Conservation (phyloP, 768 basidiomycete species). For the Boletus edulis region DNA sequence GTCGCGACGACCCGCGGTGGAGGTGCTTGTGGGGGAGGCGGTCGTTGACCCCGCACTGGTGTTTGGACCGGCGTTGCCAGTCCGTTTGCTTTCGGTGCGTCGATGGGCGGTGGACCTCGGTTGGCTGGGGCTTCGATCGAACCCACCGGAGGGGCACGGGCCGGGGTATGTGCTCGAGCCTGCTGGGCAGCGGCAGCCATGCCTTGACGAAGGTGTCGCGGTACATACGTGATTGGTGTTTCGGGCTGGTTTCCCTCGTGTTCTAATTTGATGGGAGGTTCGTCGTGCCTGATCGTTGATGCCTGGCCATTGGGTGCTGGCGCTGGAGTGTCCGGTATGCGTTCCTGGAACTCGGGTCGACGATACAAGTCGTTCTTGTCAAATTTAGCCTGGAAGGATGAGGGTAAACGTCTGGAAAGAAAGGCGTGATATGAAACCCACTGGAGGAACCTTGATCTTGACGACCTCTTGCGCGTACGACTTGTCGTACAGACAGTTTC, state of each 20-base stretch:
- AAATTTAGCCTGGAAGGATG: slow-evolving; percentile 46
- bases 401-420: neutral
- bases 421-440: slow-evolving; percentile 34
- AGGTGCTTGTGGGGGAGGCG: slow-evolving; percentile 9
- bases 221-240: slow-evolving; percentile 33
- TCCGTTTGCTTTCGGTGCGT: slow-evolving; percentile 12
- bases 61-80: slow-evolving; percentile 37
- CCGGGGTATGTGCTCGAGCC: slow-evolving; percentile 1
- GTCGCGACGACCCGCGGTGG: slow-evolving; percentile 2
- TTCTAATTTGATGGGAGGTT: slow-evolving; percentile 21
- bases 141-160: neutral
- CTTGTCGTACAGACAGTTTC: slow-evolving; percentile 98
- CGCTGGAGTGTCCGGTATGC: slow-evolving; percentile 27
- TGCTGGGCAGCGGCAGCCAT: slow-evolving; percentile 10
- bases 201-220: slow-evolving; percentile 39
- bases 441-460: slow-evolving; percentile 83
- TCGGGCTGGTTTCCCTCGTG: slow-evolving; percentile 3
- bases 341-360: slow-evolving; percentile 64
- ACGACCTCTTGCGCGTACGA: slow-evolving; percentile 77
- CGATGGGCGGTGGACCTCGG: neutral
- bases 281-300: neutral
- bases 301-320: neutral
- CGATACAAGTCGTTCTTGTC: slow-evolving; percentile 67
- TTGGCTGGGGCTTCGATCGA: neutral
- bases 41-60: slow-evolving; percentile 32